Conservation (phyloP, 208 protist species). For the Strigomonas galati region DNA sequence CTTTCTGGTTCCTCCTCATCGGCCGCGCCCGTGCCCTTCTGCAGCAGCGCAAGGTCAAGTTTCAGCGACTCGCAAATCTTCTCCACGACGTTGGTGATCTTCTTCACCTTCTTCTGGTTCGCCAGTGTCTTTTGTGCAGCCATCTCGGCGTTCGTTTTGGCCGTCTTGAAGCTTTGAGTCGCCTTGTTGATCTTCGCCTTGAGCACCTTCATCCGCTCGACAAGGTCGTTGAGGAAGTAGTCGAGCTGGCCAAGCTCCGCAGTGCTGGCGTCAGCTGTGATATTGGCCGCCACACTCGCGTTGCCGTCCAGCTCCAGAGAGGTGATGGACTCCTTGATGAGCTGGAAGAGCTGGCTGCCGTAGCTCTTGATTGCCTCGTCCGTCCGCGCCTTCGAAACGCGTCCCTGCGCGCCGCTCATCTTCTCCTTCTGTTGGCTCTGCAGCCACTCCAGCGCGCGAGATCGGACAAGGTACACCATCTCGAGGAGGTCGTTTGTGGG, state of each 20-base stretch:
- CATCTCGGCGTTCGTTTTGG: background rate
- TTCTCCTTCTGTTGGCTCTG: constrained; percentile 57
- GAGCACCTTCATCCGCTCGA: constrained; percentile 33
- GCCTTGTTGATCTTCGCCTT: constrained; percentile 2
- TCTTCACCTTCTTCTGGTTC: constrained; percentile 12
- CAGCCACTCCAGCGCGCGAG: constrained; percentile 41
- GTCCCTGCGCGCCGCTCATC: constrained; percentile 28
- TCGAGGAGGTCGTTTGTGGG: constrained; percentile 54
- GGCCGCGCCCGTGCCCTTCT: background rate
- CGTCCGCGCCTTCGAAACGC: constrained; percentile 35
- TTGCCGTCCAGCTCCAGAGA: constrained; percentile 14
- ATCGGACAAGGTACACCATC: constrained; percentile 60
- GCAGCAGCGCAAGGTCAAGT: constrained; percentile 11
- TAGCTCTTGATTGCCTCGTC: constrained; percentile 38
- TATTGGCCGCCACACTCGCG: constrained; percentile 8
- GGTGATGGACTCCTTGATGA: constrained; percentile 34
- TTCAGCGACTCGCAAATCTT: constrained; percentile 22
- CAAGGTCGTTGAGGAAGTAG: constrained; percentile 46
- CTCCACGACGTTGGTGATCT: constrained; percentile 21
- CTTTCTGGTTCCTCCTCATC: background rate
- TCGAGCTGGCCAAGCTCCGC: constrained; percentile 23
- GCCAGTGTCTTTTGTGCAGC: background rate
- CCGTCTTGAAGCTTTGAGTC: background rate
- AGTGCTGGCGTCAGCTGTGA: constrained; percentile 15
- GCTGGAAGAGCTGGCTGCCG: constrained; percentile 35